phyloP scores from a whole-genome alignment of 805 yeast species.

The Blastobotrys muscicola region DNA sequence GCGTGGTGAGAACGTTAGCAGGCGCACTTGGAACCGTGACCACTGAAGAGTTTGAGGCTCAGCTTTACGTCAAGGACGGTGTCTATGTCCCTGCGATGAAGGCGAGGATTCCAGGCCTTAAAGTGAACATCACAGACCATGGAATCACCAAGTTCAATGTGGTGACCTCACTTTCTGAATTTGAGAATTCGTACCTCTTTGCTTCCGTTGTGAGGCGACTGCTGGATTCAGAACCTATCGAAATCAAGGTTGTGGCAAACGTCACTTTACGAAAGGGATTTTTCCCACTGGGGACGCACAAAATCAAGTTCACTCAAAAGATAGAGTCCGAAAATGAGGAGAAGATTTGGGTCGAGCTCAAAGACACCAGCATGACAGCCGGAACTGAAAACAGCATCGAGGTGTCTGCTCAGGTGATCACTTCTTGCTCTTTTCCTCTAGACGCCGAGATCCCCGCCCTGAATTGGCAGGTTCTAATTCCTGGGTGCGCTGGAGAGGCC shows the following conservation, averaged over 20 bases:
- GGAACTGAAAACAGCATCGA: constrained; percentile 1
- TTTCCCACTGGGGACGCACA: constrained; percentile 9
- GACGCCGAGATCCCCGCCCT: constrained; percentile 21
- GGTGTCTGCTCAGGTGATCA: constrained; percentile 5
- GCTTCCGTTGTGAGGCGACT: constrained; percentile 11
- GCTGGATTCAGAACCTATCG: constrained; percentile 7
- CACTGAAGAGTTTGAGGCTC: constrained; percentile 5
- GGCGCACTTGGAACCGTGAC: constrained; percentile 4
- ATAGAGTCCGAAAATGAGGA: constrained; percentile 5
- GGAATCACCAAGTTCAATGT: constrained; percentile 8
- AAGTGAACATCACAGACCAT: constrained; percentile 6
- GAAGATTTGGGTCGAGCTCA: constrained; percentile 3
- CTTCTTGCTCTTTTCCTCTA: constrained; percentile 7
- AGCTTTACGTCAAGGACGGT: constrained; percentile 7
- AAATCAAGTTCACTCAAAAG: constrained; percentile 8
- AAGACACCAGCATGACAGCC: constrained; percentile 4
- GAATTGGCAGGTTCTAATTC: constrained; percentile 21
- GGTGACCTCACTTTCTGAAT: constrained; percentile 12
- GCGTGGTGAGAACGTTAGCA: constrained; percentile 6
- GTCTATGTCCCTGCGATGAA: constrained; percentile 7
- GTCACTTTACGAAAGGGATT: constrained; percentile 11
- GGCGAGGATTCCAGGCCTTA: constrained; percentile 12
- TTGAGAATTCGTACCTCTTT: constrained; percentile 13
- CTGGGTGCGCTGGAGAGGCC: constrained; percentile 18
- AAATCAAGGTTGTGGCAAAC: constrained; percentile 8